Percentiles rank a stretch among this genome's conserved stretches.
phyloP scores from a whole-genome alignment of 2,329 filamentous ascomycete species.

The Trichophyton schoenleinii region DNA sequence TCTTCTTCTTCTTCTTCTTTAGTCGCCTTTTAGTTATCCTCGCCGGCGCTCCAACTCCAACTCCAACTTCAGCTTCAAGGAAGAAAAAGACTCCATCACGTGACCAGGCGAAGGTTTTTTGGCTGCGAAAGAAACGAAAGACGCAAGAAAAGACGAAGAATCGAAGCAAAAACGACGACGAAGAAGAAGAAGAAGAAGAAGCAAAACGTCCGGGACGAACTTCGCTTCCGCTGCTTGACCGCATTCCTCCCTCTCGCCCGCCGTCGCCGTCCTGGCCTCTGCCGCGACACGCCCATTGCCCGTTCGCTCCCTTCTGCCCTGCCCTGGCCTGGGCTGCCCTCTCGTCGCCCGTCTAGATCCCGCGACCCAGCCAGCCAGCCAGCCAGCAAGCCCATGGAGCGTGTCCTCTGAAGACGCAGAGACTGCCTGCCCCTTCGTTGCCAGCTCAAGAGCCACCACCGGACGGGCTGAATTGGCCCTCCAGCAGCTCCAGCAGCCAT shows the following conservation, averaged over 20 bases:
- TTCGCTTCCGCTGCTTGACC: not conserved
- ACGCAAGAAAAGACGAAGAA: not conserved
- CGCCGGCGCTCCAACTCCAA: not conserved
- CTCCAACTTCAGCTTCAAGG: not conserved
- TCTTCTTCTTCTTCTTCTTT: not conserved
- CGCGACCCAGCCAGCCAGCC: not conserved
- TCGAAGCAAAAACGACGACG: not conserved
- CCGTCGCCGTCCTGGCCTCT: not conserved
- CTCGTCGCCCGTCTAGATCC: not conserved
- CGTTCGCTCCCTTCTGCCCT: not conserved
- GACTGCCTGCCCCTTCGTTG: not conserved
- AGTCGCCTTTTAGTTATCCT: not conserved
- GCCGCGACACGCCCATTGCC: not conserved
- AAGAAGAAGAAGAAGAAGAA: not conserved
- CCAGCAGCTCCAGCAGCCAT: constrained; percentile 20
- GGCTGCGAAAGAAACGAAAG: not conserved
- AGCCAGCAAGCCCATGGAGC: not conserved
- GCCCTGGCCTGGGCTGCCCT: not conserved
- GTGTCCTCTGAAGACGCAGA: not conserved
- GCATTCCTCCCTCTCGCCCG: not conserved
- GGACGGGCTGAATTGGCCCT: not conserved
- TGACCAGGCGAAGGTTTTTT: not conserved
- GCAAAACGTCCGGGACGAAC: not conserved
- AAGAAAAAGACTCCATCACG: not conserved
- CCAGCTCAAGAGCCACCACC: not conserved